These are phyloP conservation scores for Tilletia walkeri DNA, from an alignment of 1,284 basidiomycete genomes.

Conservation along the genomic window DNA sequence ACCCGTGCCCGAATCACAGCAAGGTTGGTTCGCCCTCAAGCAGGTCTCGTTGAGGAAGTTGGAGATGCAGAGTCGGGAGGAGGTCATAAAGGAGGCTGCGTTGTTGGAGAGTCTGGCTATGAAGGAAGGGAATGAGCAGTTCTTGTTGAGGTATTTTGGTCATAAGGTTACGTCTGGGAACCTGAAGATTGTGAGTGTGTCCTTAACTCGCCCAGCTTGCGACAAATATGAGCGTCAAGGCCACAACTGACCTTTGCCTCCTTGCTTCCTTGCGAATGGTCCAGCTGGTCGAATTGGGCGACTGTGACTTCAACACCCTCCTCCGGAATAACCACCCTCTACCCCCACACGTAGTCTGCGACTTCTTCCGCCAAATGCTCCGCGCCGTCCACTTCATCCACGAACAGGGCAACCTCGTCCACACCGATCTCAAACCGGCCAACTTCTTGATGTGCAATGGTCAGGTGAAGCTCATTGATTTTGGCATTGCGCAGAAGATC, in stretches of 20 bases:
- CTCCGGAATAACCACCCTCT: conserved; percentile 40
- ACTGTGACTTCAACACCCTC: conserved; percentile 47
- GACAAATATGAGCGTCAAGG: neutral
- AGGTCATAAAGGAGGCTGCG: conserved; percentile 52
- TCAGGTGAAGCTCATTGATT: conserved; percentile 91
- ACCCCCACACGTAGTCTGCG: conserved; percentile 34
- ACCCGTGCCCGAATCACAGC: conserved; percentile 41
- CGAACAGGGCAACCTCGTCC: conserved; percentile 47
- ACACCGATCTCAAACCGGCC: conserved; percentile 54
- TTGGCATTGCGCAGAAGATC: conserved; percentile 89
- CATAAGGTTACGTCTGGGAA: conserved; percentile 46
- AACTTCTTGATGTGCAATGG: conserved; percentile 77
- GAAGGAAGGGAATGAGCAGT: conserved; percentile 43
- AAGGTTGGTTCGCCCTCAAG: conserved; percentile 54
- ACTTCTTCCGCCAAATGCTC: conserved; percentile 54
- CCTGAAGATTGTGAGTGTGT: conserved; percentile 41
- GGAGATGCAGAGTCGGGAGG: conserved; percentile 49
- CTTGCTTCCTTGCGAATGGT: neutral
- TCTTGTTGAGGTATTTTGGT: conserved; percentile 52
- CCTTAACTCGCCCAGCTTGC: neutral
- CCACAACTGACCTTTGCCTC: neutral
- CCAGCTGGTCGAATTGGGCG: conserved; percentile 51
- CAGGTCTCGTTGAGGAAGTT: conserved; percentile 51
- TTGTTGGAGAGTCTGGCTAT: conserved; percentile 43
- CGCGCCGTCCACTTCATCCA: conserved; percentile 55